phyloP scores from a whole-genome alignment of 2,329 filamentous ascomycete species.

The Ceratocystis albifundus region DNA sequence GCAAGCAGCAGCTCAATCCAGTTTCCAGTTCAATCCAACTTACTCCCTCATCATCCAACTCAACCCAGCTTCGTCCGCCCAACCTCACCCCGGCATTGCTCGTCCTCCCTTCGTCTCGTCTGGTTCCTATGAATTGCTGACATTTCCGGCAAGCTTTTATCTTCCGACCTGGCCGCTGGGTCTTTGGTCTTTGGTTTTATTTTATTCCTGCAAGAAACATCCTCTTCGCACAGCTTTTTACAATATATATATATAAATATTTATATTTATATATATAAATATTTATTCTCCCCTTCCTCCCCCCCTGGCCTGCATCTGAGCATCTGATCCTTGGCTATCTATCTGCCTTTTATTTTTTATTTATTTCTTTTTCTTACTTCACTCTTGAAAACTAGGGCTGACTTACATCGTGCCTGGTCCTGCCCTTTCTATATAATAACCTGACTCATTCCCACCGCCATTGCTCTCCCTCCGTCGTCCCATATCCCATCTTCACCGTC shows the following conservation, averaged over 20 bases:
- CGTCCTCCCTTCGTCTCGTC: constrained; percentile 9
- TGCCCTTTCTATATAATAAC: constrained; percentile 3
- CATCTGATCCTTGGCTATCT: neutral
- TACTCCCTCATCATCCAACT: no score
- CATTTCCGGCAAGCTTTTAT: neutral
- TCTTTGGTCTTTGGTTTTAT: neutral
- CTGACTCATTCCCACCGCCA: neutral
- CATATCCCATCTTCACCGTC: neutral
- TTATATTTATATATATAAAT: no score
- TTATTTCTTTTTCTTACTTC: neutral
- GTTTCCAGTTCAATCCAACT: neutral
- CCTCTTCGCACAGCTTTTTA: neutral
- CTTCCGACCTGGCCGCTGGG: neutral
- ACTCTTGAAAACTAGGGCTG: neutral
- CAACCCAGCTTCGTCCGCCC: neutral
- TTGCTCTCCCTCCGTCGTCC: neutral
- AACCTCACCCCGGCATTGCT: neutral
- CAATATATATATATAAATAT: neutral
- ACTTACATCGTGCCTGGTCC: neutral
- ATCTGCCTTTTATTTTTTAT: constrained; percentile 1
- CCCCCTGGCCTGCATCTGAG: neutral
- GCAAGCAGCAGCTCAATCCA: no score
- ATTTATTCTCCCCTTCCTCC: no score
- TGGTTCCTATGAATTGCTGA: neutral
- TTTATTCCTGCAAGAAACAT: neutral